Conservation (phyloP, 805 yeast genomes). For the Nakazawaea pomicola region DNA sequence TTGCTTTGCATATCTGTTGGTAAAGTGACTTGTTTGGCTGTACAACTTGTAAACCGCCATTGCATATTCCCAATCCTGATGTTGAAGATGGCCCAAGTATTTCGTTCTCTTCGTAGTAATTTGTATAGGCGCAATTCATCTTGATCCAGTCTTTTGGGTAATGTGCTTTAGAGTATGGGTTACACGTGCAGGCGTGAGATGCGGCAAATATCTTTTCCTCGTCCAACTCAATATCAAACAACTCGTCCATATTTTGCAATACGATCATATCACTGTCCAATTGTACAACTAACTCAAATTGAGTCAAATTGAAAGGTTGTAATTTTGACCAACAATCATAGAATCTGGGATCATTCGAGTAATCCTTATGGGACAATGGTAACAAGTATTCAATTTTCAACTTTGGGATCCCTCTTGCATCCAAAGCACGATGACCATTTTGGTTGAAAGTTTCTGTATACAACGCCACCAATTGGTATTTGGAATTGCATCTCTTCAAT, state of each 20-base stretch:
- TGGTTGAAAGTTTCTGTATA: constrained; percentile 43
- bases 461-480: constrained; percentile 47
- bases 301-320: constrained; percentile 45
- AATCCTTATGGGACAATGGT: constrained; percentile 40
- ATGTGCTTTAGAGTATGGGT: constrained; percentile 46
- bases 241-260: constrained; percentile 52
- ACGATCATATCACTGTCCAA: constrained; percentile 60
- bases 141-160: constrained; percentile 51
- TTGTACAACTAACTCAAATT: constrained; percentile 50
- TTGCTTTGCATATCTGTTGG: constrained; percentile 34
- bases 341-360: constrained; percentile 47
- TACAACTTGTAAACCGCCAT: constrained; percentile 55
- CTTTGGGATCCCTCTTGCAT: constrained; percentile 34
- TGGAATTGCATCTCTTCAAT: constrained; percentile 34
- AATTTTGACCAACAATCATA: constrained; percentile 60
- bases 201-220: constrained; percentile 44
- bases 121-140: constrained; percentile 46
- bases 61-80: constrained; percentile 44
- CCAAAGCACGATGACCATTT: constrained; percentile 37
- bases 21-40: constrained; percentile 34
- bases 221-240: constrained; percentile 40
- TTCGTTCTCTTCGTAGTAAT: constrained; percentile 25
- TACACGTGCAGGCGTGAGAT: constrained; percentile 58
- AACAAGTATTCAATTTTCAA: constrained; percentile 35
- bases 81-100: constrained; percentile 36